Evolutionary conservation across 2,329 filamentous ascomycete genomes (phyloP).

Genomic region (Zymoseptoria passerinii): DNA sequence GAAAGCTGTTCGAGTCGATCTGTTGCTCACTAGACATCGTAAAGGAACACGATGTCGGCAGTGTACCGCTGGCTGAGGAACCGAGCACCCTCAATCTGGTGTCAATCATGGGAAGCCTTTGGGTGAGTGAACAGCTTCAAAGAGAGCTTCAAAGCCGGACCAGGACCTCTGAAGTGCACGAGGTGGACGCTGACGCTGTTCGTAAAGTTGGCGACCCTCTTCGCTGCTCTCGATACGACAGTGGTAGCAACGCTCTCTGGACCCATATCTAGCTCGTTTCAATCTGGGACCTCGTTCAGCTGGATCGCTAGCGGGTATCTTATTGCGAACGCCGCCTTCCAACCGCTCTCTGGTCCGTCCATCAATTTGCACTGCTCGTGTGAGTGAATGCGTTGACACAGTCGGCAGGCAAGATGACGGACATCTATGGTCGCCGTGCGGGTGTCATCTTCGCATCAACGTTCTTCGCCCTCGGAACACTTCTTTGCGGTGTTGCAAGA

Average conservation of each 20-base stretch:
- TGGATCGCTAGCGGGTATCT: conserved; percentile 86
- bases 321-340: conserved; percentile 78
- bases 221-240: conserved; percentile 61
- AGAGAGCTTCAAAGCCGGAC: neutral
- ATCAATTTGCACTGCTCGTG: neutral
- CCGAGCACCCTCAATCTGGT: conserved; percentile 40
- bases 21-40: neutral
- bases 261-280: conserved; percentile 75
- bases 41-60: conserved; percentile 23
- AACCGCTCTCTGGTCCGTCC: conserved; percentile 59
- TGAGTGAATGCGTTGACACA: neutral
- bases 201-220: conserved; percentile 40
- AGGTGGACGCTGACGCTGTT: neutral
- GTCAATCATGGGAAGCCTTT: conserved; percentile 42
- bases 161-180: neutral
- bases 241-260: conserved; percentile 79
- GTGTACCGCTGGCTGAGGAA: conserved; percentile 33
- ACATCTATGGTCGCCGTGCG: conserved; percentile 74
- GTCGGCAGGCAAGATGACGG: conserved; percentile 58
- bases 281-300: conserved; percentile 70
- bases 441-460: conserved; percentile 73
- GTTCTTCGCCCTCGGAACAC: conserved; percentile 70
- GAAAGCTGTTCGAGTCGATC: neutral
- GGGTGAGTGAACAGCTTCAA: conserved; percentile 23
- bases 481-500: conserved; percentile 69